Evolutionary conservation across 192 early-diverging fungal genomes (phyloP).

Genomic region (Linnemannia exigua): DNA sequence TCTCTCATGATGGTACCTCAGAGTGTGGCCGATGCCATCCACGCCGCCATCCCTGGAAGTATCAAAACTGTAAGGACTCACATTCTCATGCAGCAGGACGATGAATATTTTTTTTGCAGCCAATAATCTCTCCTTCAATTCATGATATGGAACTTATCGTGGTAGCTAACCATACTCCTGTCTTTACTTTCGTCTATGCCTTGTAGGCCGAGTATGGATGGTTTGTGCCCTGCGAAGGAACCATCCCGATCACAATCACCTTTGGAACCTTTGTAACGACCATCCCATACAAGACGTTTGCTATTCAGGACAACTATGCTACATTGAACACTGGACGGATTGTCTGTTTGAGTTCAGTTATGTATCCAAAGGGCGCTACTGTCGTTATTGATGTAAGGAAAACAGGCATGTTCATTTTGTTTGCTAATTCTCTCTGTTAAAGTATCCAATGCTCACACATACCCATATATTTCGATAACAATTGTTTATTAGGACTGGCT

Average conservation of each 20-base stretch:
- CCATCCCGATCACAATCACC: conserved; percentile 25
- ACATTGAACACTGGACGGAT: conserved; percentile 5
- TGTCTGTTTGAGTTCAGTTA: conserved; percentile 40
- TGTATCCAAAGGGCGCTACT: conserved; percentile 21
- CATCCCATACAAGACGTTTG: conserved; percentile 43
- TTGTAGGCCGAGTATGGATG: conserved; percentile 14
- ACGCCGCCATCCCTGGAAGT: conserved; percentile 58
- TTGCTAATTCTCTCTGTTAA: background rate
- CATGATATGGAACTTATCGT: no score
- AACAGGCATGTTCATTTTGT: background rate
- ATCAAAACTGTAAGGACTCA: conserved; percentile 4
- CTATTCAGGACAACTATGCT: conserved; percentile 43
- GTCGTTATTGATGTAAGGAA: conserved; percentile 1
- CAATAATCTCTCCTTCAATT: no score
- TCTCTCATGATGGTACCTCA: conserved; percentile 65
- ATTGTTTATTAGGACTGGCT: conserved; percentile 43
- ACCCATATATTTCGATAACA: no score
- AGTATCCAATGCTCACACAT: background rate
- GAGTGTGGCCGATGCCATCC: conserved; percentile 48
- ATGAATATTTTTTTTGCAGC: no score
- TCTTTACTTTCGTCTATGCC: background rate
- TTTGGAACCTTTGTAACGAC: conserved; percentile 34
- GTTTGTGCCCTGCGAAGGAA: conserved; percentile 57
- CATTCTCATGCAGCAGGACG: background rate
- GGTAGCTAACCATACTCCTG: background rate